Base-by-base conservation (phyloP, 805 yeast genomes). In the Cyberlindnera bimundalis region DNA sequence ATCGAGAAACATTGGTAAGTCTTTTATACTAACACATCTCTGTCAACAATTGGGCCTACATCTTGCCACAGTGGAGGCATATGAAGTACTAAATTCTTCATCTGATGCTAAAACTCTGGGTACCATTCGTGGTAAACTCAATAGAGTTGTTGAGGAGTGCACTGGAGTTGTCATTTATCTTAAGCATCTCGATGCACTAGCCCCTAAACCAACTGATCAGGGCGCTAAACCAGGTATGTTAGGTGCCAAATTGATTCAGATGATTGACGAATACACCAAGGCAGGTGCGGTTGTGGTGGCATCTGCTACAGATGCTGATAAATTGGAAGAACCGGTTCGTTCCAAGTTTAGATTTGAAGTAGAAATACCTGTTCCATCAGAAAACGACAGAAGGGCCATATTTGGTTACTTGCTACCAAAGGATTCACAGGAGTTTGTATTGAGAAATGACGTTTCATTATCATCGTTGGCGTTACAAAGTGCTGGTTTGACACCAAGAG, bases 401-500 rank as follows among this genome's bases (percentile, higher is more conserved):
- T 81, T 90, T 57, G 56, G 66, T 35, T 73, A 73, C 59, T 64
- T 83, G 29, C 39, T 76, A 12, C 58, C 68, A 2, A 42, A 52
- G 0, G 46, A 30, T 6, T n/a, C 55, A 17, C 66, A 64, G 27
- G 45, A 33, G 17, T 37, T 42, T n/a, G 30, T 15, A 1, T 48
- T 66, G 6, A 60, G 75, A 14, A 63, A 66, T 12, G 81, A 83
- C 50, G 76, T 89, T 4, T 72, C 79, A 2, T 52, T 74, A 6
- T 63, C 70, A 1, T 63, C 76, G 0, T 65, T 93, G 23, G 84
- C 97, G 0, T 64, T 84, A 36, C 96, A 89, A 53, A 84, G 96
- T 44, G 98, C 98, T 2, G 98, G 98, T 16, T 68, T 91, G 40
- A 84, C 93, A 0, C 95, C 97, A 2, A 69, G 84, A 16, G 97